These are phyloP conservation scores for Rhodotorula sp. DNA, from an alignment of 1,284 basidiomycete genomes.

Conservation along the genomic window DNA sequence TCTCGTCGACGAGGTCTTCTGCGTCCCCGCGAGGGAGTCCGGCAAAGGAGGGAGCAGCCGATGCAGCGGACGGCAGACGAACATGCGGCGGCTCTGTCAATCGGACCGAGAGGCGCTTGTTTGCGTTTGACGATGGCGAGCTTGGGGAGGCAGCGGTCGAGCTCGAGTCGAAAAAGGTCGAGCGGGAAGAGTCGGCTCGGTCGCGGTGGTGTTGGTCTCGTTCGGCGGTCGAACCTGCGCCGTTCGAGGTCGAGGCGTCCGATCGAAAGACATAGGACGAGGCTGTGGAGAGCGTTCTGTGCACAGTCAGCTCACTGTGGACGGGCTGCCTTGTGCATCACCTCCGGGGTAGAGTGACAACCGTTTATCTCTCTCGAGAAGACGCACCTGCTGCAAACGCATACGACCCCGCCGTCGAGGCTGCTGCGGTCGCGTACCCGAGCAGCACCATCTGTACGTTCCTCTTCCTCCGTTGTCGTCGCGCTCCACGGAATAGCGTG, in stretches of 20 bases:
- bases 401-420: constrained; percentile 11
- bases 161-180: background rate
- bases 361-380: background rate
- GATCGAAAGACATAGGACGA: constrained; percentile 16
- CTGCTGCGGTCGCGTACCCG: constrained; percentile 15
- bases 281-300: background rate
- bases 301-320: too few relatives aligned
- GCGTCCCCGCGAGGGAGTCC: constrained; percentile 8
- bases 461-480: too few relatives aligned
- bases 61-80: constrained; percentile 2
- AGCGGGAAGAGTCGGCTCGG: background rate
- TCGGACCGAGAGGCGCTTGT: constrained; percentile 14
- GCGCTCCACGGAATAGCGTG: too few relatives aligned
- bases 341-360: too few relatives aligned
- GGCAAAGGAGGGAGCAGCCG: background rate
- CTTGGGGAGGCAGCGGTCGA: background rate
- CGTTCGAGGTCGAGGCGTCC: constrained; percentile 7
- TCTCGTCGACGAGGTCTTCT: constrained; percentile 49
- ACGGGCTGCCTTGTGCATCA: background rate
- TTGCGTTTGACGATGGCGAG: background rate
- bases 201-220: background rate
- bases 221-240: background rate
- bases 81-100: background rate
- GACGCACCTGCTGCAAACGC: constrained; percentile 25
- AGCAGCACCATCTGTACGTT: constrained; percentile 17